Percentiles rank a stretch among this genome's conserved stretches.
phyloP scores from a whole-genome alignment of 495 filamentous ascomycete species.

The Tuber borchii region DNA sequence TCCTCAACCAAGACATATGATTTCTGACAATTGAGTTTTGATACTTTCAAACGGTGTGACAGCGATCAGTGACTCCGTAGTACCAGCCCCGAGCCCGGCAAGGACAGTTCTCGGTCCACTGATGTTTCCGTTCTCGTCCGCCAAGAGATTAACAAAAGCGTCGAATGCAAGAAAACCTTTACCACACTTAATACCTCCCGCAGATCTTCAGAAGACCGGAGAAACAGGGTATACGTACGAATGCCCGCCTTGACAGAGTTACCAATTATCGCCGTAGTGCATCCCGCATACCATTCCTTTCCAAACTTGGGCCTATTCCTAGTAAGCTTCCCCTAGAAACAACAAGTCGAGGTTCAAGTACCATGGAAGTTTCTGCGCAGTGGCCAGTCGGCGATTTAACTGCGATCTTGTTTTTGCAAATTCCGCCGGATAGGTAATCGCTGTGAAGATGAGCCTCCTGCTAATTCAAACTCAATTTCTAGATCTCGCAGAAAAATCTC shows the following conservation, averaged over 20 bases:
- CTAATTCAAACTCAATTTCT: conserved; percentile 8
- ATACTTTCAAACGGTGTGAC: conserved; percentile 98
- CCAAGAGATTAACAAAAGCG: conserved; percentile 73
- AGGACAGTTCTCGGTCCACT: conserved; percentile 85
- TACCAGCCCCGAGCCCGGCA: conserved; percentile 88
- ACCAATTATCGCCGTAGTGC: conserved; percentile 92
- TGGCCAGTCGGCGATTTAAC: conserved; percentile 76
- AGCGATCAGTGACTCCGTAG: conserved; percentile 85
- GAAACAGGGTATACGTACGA: conserved; percentile 52
- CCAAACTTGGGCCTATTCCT: conserved; percentile 69
- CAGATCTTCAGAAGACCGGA: neutral
- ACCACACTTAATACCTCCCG: neutral
- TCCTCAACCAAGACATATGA: neutral
- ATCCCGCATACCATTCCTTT: conserved; percentile 92
- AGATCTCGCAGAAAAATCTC: conserved; percentile 6
- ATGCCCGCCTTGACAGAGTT: conserved; percentile 95
- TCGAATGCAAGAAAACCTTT: conserved; percentile 94
- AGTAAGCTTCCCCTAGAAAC: conserved; percentile 1
- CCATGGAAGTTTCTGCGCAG: conserved; percentile 85
- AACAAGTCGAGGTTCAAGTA: neutral
- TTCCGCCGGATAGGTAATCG: conserved; percentile 96
- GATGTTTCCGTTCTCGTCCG: conserved; percentile 80
- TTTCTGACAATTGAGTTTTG: conserved; percentile 75
- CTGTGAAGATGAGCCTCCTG: conserved; percentile 44
- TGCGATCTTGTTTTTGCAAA: conserved; percentile 96